Evolutionary conservation across 1,284 basidiomycete genomes (phyloP), one percentile per base, ranked within the genome.

Genomic region (Ustilago hordei): DNA sequence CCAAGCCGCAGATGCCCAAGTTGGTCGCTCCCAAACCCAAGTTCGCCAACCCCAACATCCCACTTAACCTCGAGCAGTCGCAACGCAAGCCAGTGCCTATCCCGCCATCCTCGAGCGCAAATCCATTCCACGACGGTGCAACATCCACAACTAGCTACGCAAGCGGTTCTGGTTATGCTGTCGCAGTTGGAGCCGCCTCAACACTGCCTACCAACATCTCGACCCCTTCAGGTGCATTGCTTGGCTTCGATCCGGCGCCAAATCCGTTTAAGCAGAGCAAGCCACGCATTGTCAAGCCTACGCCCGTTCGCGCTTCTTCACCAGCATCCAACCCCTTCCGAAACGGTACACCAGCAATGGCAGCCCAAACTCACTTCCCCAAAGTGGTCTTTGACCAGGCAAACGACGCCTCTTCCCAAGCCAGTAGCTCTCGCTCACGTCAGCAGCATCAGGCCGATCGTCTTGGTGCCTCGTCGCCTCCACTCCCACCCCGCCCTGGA

Each of bases 191-290:
- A 3, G 74, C 74, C 1, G 59, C 65, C 2, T 58, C 70, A 2
- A 62, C 61, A 19, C 50, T 73, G 8, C 73, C 79, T 0, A 61
- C 69, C 43, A 63, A 69, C 58, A 70, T 78, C 60, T 55, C 76
- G 38, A 66, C 69, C 12, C 58, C 75, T 4, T 60, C 66, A 0
- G 63, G 52, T 35, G 70, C 72, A 17, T 64, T 84, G 31, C 69
- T 73, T 13, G 82, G 82, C 43, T 84, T 84, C 58, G 80, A 84
- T 36, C 82, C 82, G 3, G 79, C 79, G 13, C 78, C 80, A 7
- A 81, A 83, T 19, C 80, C 81, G 28, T 82, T 84, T 74, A 84
- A 82, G 66, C 80, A 82, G 71, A 76, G 62, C 65, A 81, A 82
- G 58, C 82, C 82, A 1, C 72, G 82, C n/a, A 66, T 83, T 31